These are phyloP conservation scores for Pyrrhoderma lamaoense DNA, from an alignment of 1,284 basidiomycete genomes.

Conservation along the genomic window DNA sequence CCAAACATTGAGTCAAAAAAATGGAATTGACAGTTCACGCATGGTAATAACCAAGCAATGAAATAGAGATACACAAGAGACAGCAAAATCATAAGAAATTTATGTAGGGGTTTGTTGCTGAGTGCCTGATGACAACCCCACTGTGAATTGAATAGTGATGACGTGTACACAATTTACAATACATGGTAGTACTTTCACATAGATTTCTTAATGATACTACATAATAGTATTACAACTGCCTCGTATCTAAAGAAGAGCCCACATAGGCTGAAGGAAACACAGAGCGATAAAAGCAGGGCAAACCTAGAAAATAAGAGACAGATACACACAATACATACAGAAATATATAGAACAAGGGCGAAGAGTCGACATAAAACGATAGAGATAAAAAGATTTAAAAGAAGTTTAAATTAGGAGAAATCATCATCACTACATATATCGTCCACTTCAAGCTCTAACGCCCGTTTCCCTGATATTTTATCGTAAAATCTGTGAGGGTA, in stretches of 20 bases:
- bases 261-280: not conserved
- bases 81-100: not conserved
- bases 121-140: too few relatives aligned
- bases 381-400: not conserved
- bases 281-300: constrained; percentile 1
- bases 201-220: not conserved
- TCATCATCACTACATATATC: constrained; percentile 14
- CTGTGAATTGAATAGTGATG: not conserved
- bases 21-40: constrained; percentile 45
- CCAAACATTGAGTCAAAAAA: constrained; percentile 59
- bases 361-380: not conserved
- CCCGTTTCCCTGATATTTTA: constrained; percentile 3
- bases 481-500: too few relatives aligned
- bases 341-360: not conserved
- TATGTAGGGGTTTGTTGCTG: too few relatives aligned
- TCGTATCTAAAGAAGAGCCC: too few relatives aligned
- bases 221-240: not conserved
- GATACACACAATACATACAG: not conserved
- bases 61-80: constrained; percentile 7
- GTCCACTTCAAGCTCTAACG: constrained; percentile 15
- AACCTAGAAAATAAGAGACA: not conserved
- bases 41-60: constrained; percentile 16
- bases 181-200: not conserved
- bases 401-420: not conserved
- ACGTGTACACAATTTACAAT: not conserved